These are phyloP conservation scores for Sugiyamaella novakii DNA, from an alignment of 1,139 yeast genomes.

Conservation along the genomic window DNA sequence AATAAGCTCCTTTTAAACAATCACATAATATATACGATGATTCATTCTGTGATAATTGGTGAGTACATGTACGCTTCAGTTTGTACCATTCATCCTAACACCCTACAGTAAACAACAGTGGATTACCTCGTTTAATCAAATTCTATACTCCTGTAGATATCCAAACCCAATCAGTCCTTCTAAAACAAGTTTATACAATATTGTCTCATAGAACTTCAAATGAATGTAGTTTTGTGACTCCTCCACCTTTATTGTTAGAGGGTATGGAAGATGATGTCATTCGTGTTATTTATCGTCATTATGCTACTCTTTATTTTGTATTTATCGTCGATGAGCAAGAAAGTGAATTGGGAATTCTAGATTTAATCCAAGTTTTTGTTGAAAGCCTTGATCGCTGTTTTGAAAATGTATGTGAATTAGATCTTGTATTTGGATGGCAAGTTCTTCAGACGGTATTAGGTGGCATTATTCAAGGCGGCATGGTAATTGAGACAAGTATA, in stretches of 20 bases:
- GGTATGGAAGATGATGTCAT: slow-evolving; percentile 64
- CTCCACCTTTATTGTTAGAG: slow-evolving; percentile 62
- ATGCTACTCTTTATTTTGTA: slow-evolving; percentile 92
- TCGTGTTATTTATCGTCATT: slow-evolving; percentile 88
- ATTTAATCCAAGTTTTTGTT: slow-evolving; percentile 93
- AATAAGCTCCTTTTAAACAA: no score
- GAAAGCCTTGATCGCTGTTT: slow-evolving; percentile 92
- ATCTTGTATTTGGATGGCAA: slow-evolving; percentile 96
- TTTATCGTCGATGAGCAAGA: slow-evolving; percentile 96
- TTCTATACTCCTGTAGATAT: slow-evolving; percentile 91
- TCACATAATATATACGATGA: slow-evolving; percentile 52
- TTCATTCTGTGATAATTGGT: slow-evolving; percentile 76
- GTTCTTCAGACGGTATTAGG: slow-evolving; percentile 81
- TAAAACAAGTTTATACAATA: slow-evolving; percentile 73
- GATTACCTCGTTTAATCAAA: slow-evolving; percentile 88
- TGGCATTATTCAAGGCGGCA: slow-evolving; percentile 95
- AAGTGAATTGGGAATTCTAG: slow-evolving; percentile 89
- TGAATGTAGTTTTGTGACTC: slow-evolving; percentile 80
- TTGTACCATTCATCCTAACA: not conserved
- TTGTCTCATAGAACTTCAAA: slow-evolving; percentile 67
- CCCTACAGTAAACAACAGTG: slow-evolving; percentile 73
- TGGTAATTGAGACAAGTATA: slow-evolving; percentile 96
- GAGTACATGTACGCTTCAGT: not conserved
- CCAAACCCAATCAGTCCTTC: slow-evolving; percentile 68
- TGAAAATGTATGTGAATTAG: slow-evolving; percentile 91